These are phyloP conservation scores for Cyberlindnera bimundalis DNA, from an alignment of 805 yeast species.

Conservation along the genomic window DNA sequence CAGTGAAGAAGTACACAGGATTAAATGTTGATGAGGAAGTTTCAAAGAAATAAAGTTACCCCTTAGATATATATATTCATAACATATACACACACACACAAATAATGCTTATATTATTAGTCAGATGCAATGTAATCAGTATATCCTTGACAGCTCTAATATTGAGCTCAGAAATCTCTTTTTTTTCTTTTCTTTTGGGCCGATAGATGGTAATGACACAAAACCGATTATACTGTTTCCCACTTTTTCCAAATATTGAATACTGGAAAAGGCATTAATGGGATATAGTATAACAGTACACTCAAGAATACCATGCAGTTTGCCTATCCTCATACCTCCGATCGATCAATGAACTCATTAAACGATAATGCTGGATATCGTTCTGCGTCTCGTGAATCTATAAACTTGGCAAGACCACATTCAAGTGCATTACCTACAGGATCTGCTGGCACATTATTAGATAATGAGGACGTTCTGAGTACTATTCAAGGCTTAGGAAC, in stretches of 20 bases:
- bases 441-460: constrained; percentile 7
- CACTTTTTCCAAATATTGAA: background rate
- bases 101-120: too few species aligned
- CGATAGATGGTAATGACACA: background rate
- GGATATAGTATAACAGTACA: too few species aligned
- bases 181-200: too few species aligned
- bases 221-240: background rate
- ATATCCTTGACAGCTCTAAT: too few species aligned
- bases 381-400: constrained; percentile 7
- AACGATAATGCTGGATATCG: background rate
- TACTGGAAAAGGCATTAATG: background rate
- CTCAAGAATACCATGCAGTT: background rate
- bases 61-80: too few species aligned
- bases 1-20: constrained; percentile 49
- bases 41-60: constrained; percentile 41
- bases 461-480: constrained; percentile 16
- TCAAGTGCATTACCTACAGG: constrained; percentile 2
- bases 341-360: constrained; percentile 5
- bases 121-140: too few species aligned
- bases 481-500: constrained; percentile 15
- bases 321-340: background rate
- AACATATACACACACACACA: too few species aligned
- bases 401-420: constrained; percentile 9
- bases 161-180: too few species aligned
- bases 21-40: constrained; percentile 63